Evolutionary conservation across 192 early-diverging fungal species (phyloP), one percentile per base, ranked within the genome.

Genomic region (Backusella australiensis): DNA sequence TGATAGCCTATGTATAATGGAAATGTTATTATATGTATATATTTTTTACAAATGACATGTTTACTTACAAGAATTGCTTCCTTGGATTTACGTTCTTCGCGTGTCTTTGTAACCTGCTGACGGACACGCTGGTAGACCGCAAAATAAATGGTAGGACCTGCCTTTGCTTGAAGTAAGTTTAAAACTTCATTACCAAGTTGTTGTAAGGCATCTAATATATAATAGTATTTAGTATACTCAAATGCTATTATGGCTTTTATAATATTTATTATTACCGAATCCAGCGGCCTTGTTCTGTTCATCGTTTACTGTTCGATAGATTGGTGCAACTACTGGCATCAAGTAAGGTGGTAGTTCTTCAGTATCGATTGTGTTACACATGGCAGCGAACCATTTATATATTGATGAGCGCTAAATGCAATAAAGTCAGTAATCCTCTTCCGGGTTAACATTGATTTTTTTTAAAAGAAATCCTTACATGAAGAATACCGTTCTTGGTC

Each of bases 321-420:
- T 85, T 21, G 93, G 89, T 0, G 92, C 84, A 29, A 97, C 84
- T 32, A 96, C 92, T 1, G 91, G 81, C 74, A 86, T 80, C 34
- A 97, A 74, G 74, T 94, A 95, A 2, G 88, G 78, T n/a, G 75
- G 70, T 34, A 93, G 79, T 19, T 91, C 82, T 1, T 83, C 70
- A 12, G 88, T 46, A 2, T 88, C 85, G 12, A 97, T 83, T n/a
- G 89, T 83, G 17, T 87, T 87, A 34, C 87, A 82, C 79, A 97
- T 90, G 11, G 96, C 96, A 35, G 96, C 97, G 86, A 95, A 96
- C 90, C 91, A 96, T 77, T 96, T 91, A 86, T 96, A 98, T n/a
- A 95, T 88, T 67, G 86, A 92, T 32, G 86, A 88, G 63, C 95
- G 87, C 90, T 96, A 86, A 67, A 69, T 66, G 71, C 67, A 56